phyloP scores from a whole-genome alignment of 2,329 filamentous ascomycete species.

The Leptographium lundbergii region DNA sequence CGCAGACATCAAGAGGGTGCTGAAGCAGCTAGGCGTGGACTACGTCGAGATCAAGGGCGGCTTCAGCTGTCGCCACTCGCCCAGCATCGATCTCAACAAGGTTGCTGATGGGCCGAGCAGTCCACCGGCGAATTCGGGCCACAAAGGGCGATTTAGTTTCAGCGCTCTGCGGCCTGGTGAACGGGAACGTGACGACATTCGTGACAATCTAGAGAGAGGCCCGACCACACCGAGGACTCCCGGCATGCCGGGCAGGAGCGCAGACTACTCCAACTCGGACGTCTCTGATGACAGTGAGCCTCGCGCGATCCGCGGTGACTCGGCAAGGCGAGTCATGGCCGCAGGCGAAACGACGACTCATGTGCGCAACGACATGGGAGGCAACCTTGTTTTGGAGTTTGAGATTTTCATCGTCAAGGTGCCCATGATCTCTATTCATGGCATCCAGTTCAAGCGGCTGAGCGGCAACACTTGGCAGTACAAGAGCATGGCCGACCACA shows the following conservation, averaged over 20 bases:
- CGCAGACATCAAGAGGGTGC: constrained; percentile 77
- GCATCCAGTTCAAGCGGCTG: constrained; percentile 96
- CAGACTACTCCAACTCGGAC: constrained; percentile 76
- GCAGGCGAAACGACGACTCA: constrained; percentile 85
- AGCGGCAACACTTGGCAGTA: constrained; percentile 96
- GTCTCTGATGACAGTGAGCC: constrained; percentile 64
- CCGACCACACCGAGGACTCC: constrained; percentile 35
- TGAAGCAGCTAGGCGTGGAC: constrained; percentile 80
- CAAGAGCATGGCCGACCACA: constrained; percentile 95
- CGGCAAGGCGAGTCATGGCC: constrained; percentile 25
- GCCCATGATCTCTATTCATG: constrained; percentile 80
- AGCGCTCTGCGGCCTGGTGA: constrained; percentile 52
- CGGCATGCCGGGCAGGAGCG: constrained; percentile 29
- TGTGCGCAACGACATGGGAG: constrained; percentile 79
- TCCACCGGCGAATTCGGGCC: constrained; percentile 30
- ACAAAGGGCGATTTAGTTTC: constrained; percentile 74
- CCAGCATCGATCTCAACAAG: constrained; percentile 77
- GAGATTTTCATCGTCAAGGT: constrained; percentile 98
- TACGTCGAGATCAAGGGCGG: constrained; percentile 88
- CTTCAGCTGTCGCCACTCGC: constrained; percentile 77
- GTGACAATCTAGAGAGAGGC: constrained; percentile 39
- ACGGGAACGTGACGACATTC: constrained; percentile 48
- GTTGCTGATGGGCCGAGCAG: constrained; percentile 52
- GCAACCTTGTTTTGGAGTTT: constrained; percentile 74
- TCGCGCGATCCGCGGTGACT: constrained; percentile 34